Evolutionary conservation across 2,329 filamentous ascomycete species (phyloP).

Genomic region (Onygenales sp.): DNA sequence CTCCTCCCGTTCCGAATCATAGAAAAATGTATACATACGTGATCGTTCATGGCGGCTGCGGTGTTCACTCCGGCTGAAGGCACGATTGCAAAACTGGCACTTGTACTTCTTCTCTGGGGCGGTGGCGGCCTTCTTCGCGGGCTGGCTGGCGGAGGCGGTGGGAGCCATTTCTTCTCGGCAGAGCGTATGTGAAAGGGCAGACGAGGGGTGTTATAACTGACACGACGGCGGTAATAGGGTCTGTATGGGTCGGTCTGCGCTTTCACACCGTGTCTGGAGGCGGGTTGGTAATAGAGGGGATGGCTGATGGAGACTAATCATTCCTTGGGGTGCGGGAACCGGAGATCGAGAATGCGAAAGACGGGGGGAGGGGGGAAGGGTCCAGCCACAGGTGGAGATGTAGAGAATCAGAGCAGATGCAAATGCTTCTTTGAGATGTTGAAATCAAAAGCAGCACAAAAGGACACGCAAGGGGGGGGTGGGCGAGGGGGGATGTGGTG

Average conservation of each 20-base stretch:
- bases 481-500: too few species aligned
- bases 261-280: slow-evolving; percentile 34
- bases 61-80: slow-evolving; percentile 95
- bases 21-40: slow-evolving; percentile 58
- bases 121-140: slow-evolving; percentile 70
- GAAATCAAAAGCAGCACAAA: background rate
- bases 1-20: background rate
- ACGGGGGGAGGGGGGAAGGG: slow-evolving; percentile 14
- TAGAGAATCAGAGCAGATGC: slow-evolving; percentile 11
- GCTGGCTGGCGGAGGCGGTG: slow-evolving; percentile 53
- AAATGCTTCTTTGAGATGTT: background rate
- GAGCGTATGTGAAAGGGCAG: slow-evolving; percentile 2
- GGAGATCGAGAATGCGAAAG: slow-evolving; percentile 5
- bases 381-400: slow-evolving; percentile 31
- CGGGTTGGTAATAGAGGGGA: slow-evolving; percentile 28
- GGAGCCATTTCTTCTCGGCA: slow-evolving; percentile 29
- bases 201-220: slow-evolving; percentile 11
- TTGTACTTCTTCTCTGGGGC: slow-evolving; percentile 98
- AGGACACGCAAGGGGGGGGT: background rate
- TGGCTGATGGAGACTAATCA: slow-evolving; percentile 33
- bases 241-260: slow-evolving; percentile 31
- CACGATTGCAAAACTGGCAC: slow-evolving; percentile 96
- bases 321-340: slow-evolving; percentile 28
- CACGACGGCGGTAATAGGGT: slow-evolving; percentile 15
- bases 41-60: slow-evolving; percentile 93